Base-by-base conservation (phyloP, 2,329 filamentous ascomycete genomes). In the Gnomoniopsis sp. region DNA sequence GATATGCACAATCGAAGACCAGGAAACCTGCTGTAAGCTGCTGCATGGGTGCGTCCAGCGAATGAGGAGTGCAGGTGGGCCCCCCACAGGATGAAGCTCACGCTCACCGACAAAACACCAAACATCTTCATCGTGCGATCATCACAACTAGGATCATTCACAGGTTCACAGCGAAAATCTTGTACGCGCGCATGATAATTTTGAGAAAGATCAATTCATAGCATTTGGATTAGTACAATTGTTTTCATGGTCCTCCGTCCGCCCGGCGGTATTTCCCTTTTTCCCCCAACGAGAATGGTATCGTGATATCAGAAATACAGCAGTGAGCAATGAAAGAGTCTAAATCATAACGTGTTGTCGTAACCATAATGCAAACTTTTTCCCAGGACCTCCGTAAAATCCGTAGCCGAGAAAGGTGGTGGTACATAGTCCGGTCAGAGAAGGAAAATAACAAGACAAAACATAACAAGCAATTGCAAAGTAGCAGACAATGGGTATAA, bases 201-300 rank as follows among this genome's bases (percentile, higher is more conserved):
- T 3, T 38, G 43, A 12, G 44, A 55, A 49, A 23, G 6, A 33
- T 38, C 33, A 49, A 36, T 48, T 41, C 23, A 21, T 48, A 55
- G 41, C 53, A 55, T 55, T 55, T 41, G 38, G n/a, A 55, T 49
- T 55, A 55, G 46, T 55, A 55, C 53, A 55, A 30, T 49, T 55
- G 49, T 55, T 55, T 55, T 49, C 44, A 55, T 55, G 53, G 53
- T 55, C 53, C 53, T 55, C 53, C 53, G 53, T 55, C 53, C 44
- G 44, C 53, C 53, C 53, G 34, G 46, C 34, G 53, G 53, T 55
- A 23, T 55, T 55, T 46, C 53, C 53, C 53, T 46, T 55, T 55
- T 55, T 44, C 44, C 53, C 53, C 53, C 14, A 55, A 43, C 38
- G 34, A 49, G 53, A 55, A 55, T 55, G 53, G 53, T 55, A 55